Evolutionary conservation across 2,329 filamentous ascomycete species (phyloP), one percentile per base, ranked within the genome.

Genomic region (Arthrobotrys iridis): DNA sequence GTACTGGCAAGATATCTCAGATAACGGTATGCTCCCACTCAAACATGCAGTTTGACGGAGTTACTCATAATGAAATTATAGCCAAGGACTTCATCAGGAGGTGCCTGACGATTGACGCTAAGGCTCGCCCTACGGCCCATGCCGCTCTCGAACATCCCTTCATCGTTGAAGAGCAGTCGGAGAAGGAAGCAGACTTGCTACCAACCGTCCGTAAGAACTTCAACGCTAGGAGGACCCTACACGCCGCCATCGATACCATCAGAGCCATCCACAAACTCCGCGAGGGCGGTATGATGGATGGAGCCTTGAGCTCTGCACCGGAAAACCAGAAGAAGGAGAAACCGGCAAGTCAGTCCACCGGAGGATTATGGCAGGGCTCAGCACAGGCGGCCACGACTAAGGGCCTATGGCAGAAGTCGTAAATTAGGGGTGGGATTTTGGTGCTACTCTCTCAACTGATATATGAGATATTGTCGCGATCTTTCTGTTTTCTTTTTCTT

Each of bases 1-100:
- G 82, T 98, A 98, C 86, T 99, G 95, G 95, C 91, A 93, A 77
- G 93, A 92, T 75, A 94, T 99, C 77, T 96, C 93, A 22, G 86
- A 90, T 60, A 87, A 89, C 55, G 79, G 78, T 76, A 73, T 26
- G 52, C 10, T 8, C 1, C 4, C n/a, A 20, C 15, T 35, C 7
- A 5, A 24, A 6, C 3, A 11, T 18, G 3, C 13, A 30, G n/a
- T n/a, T n/a, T n/a, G n/a, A n/a, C n/a, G n/a, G n/a, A 33, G 11
- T 40, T 50, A 35, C 11, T 40, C 22, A 40, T 11, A 2, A 6
- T 4, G n/a, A 1, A 37, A 35, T 22, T n/a, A 7, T 55, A 79
- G 92, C 94, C 43, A 91, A 96, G 80, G 91, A 96, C 79, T 99
- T 99, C 83, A 97, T 99, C 84, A 89, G 90, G 79, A 87, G 89